Evolutionary conservation across 106 monocot species (phyloP).

Genomic region (Posidonia australis): DNA sequence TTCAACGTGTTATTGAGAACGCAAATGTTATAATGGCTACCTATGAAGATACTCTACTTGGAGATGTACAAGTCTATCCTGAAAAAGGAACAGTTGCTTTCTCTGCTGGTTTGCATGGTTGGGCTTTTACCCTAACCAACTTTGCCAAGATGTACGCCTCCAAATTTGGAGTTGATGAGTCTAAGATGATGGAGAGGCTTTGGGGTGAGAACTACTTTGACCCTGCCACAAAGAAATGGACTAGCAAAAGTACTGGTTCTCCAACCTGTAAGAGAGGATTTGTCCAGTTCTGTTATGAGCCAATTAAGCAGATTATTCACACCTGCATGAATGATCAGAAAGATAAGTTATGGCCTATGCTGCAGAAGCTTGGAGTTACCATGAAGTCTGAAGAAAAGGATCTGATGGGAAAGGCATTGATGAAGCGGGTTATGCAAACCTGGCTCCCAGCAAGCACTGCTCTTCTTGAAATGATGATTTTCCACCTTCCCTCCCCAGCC

Average conservation of each 20-base stretch:
- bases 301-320: conserved; percentile 40
- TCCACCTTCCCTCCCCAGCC: conserved; percentile 39
- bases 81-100: conserved; percentile 54
- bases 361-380: conserved; percentile 31
- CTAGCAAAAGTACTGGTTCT: conserved; percentile 32
- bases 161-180: conserved; percentile 40
- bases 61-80: conserved; percentile 44
- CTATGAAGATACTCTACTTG: conserved; percentile 43
- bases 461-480: conserved; percentile 49
- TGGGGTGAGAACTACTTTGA: conserved; percentile 50
- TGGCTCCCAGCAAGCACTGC: conserved; percentile 42
- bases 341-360: conserved; percentile 44
- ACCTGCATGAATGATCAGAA: conserved; percentile 42
- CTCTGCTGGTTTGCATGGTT: conserved; percentile 43
- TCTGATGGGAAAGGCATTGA: conserved; percentile 32
- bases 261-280: conserved; percentile 38
- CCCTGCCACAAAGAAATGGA: conserved; percentile 42
- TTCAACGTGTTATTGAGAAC: conserved; percentile 39
- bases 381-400: conserved; percentile 47
- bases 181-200: conserved; percentile 45
- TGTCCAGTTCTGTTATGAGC: conserved; percentile 45
- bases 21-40: conserved; percentile 57
- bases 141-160: conserved; percentile 45
- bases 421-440: conserved; percentile 47
- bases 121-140: conserved; percentile 41